Evolutionary conservation across 352 stramenopile species (phyloP), one percentile per base, ranked within the genome.

Genomic region (Globisporangium camurandrum): DNA sequence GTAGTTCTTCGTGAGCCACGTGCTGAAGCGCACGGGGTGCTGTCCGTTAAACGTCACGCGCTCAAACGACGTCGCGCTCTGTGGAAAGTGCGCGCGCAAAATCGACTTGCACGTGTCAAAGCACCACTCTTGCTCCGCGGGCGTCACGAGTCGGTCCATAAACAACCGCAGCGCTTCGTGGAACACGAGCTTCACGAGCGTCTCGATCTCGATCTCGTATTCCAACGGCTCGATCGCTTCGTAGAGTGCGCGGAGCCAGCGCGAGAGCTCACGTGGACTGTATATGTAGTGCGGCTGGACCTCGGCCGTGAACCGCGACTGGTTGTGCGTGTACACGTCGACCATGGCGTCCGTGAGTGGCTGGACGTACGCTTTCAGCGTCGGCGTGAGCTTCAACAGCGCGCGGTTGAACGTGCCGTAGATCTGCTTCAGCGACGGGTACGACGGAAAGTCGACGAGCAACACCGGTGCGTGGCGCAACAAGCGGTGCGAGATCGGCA

Each of bases 271-370:
- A 49, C 97, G 86, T 17, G 97, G 97, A 56, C 96, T 99, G 71
- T 99, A 99, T 44, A 99, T 98, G 68, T 99, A 99, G 62, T 99
- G 97, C 8, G 95, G 89, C 45, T 97, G 84, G 62, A 93, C 79
- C 54, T 97, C 88, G 2, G 91, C 71, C 1, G 83, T 95, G 62
- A 99, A 99, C 40, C 85, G 83, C 43, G 86, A 89, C 62, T 99
- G 93, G 65, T 99, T 99, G 51, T 84, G 74, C 45, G 91, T 81
- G 67, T 99, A 99, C 8, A 99, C 81, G 53, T 99, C 96, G 28
- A 99, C 96, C 97, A 99, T 99, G 6, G 96, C 95, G 56, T 99
- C 91, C 2, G 97, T 99, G 17, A 99, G 77, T 0, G 91, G 78
- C 53, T 98, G 89, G 12, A 94, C 94, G 62, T 98, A 96, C 37